Conservation (phyloP, 163 green algal genomes). For the Coccomyxa subellipsoidea region DNA sequence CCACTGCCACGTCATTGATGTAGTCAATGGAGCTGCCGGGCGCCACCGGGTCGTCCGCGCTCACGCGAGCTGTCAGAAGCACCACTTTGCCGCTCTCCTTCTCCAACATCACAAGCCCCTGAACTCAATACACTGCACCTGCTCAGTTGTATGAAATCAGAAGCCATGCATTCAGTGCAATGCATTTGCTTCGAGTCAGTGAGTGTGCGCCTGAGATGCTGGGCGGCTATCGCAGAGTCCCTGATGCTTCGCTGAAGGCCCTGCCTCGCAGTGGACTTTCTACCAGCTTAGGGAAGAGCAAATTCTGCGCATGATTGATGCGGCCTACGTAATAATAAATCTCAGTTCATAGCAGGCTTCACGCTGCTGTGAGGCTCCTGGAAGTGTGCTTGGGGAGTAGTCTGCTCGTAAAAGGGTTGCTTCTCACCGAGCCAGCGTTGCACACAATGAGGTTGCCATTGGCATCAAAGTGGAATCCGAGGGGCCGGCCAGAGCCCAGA, state of each 20-base stretch:
- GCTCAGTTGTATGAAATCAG: too few relatives aligned
- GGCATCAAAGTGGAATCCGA: constrained; percentile 39
- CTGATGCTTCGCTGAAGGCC: too few relatives aligned
- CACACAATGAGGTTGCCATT: constrained; percentile 44
- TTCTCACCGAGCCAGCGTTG: constrained; percentile 30
- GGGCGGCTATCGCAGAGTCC: too few relatives aligned
- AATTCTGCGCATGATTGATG: too few relatives aligned
- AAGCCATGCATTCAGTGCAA: too few relatives aligned
- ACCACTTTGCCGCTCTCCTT: constrained; percentile 7
- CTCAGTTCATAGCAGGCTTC: too few relatives aligned
- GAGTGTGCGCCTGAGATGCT: too few relatives aligned
- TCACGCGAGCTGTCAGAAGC: constrained; percentile 31
- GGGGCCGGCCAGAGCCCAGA: constrained; percentile 46
- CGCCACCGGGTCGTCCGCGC: neutral
- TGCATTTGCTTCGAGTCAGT: too few relatives aligned
- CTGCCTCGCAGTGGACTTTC: too few relatives aligned
- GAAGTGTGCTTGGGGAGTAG: neutral
- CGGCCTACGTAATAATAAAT: too few relatives aligned
- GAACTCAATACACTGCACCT: neutral
- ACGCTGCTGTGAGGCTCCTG: too few relatives aligned
- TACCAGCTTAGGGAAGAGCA: too few relatives aligned
- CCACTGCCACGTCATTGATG: constrained; percentile 67
- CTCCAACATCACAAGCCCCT: constrained; percentile 38
- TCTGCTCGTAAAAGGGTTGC: neutral
- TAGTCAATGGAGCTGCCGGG: constrained; percentile 40